Conservation (phyloP, 176 grass and related monocot species). For the Eleusine coracana region DNA sequence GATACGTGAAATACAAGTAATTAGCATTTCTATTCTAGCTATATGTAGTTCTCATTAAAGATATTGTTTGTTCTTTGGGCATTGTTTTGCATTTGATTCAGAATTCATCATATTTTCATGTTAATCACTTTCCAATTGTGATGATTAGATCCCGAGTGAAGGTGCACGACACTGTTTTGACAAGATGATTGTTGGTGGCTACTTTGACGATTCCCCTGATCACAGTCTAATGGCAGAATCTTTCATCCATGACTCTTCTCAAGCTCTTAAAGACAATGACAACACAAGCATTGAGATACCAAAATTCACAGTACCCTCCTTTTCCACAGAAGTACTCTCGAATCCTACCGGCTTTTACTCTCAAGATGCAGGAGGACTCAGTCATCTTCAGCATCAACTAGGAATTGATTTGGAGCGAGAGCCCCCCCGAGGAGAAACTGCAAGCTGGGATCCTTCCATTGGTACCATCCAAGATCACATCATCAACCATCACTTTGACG, state of each 20-base stretch:
- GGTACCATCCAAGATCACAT: slow-evolving; percentile 49
- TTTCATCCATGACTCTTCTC: slow-evolving; percentile 51
- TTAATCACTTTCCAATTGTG: slow-evolving; percentile 36
- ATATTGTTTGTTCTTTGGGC: slow-evolving; percentile 32
- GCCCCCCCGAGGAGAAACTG: slow-evolving; percentile 39
- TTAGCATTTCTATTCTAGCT: slow-evolving; percentile 25
- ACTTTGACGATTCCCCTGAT: slow-evolving; percentile 47
- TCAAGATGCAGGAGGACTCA: slow-evolving; percentile 45
- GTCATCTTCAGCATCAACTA: slow-evolving; percentile 50
- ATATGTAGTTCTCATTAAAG: slow-evolving; percentile 7
- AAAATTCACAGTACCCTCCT: slow-evolving; percentile 44
- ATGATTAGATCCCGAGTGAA: slow-evolving; percentile 47
- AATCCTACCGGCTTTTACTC: slow-evolving; percentile 36
- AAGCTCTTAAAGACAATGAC: slow-evolving; percentile 36
- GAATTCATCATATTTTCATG: slow-evolving; percentile 31
- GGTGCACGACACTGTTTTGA: slow-evolving; percentile 7
- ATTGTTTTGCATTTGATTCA: background rate
- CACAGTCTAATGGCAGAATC: slow-evolving; percentile 57
- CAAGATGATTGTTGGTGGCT: slow-evolving; percentile 67
- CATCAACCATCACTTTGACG: slow-evolving; percentile 44
- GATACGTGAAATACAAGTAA: slow-evolving; percentile 36
- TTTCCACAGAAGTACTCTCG: slow-evolving; percentile 57
- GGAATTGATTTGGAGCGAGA: slow-evolving; percentile 61
- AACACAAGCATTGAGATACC: slow-evolving; percentile 34
- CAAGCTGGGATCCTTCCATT: slow-evolving; percentile 59